A percentile compares a stretch with the other conserved stretches of the same genome.
phyloP scores from a whole-genome alignment of 2,329 filamentous ascomycete species.

The Trichoderma aggressivum region DNA sequence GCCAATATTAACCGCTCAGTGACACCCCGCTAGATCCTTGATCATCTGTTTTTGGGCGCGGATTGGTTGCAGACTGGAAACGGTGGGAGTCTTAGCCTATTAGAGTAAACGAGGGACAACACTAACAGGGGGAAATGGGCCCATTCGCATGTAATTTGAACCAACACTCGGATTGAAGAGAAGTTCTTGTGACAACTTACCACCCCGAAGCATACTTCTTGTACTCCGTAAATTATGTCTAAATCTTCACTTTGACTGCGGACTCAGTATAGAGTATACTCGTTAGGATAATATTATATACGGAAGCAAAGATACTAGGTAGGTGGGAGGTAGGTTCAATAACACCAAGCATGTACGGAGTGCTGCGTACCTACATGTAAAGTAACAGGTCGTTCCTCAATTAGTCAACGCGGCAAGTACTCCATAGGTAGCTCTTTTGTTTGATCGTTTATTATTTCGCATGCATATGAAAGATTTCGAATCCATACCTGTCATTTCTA shows the following conservation, averaged over 20 bases:
- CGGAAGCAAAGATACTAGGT: background rate
- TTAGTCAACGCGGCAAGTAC: too few species aligned
- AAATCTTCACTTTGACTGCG: background rate
- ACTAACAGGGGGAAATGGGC: background rate
- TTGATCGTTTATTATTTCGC: too few species aligned
- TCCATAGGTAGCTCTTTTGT: too few species aligned
- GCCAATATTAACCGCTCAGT: conserved; percentile 8
- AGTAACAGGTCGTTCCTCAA: too few species aligned
- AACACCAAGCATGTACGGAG: too few species aligned
- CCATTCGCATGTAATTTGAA: background rate
- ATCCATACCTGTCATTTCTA: too few species aligned
- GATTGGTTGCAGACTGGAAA: background rate
- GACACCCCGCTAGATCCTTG: background rate
- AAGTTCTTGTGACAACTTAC: background rate
- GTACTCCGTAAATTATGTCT: background rate
- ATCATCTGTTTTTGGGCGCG: background rate
- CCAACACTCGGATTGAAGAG: background rate
- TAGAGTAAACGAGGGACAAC: background rate
- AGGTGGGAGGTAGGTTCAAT: background rate
- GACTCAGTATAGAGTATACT: background rate
- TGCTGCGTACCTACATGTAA: too few species aligned
- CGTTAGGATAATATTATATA: too few species aligned
- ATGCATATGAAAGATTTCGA: too few species aligned
- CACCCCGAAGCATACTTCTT: background rate
- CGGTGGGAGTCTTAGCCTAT: background rate